These are phyloP conservation scores for Parastagonospora avenae DNA, from an alignment of 2,329 filamentous ascomycete species.

Conservation along the genomic window DNA sequence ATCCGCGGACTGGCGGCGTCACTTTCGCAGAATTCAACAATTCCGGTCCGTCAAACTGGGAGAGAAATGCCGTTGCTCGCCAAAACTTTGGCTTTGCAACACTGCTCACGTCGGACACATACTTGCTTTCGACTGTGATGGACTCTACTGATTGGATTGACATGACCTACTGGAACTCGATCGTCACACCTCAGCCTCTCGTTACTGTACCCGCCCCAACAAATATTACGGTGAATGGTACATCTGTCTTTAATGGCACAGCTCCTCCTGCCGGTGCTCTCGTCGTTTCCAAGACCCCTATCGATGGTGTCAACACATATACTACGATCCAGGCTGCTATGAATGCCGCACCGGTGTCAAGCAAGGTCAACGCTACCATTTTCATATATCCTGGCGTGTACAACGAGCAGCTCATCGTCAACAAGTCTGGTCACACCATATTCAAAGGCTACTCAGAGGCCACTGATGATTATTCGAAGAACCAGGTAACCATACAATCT, in stretches of 20 bases:
- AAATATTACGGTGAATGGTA: constrained; percentile 29
- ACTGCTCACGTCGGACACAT: constrained; percentile 45
- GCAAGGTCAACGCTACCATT: constrained; percentile 45
- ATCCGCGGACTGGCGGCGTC: constrained; percentile 56
- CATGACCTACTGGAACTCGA: constrained; percentile 47
- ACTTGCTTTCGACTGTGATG: constrained; percentile 40
- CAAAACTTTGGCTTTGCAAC: constrained; percentile 41
- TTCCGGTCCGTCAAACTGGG: constrained; percentile 51
- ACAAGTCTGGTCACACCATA: constrained; percentile 47
- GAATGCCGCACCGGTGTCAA: constrained; percentile 42
- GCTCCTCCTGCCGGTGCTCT: constrained; percentile 44
- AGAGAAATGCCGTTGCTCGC: constrained; percentile 44
- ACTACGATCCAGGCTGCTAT: constrained; percentile 46
- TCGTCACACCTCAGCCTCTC: constrained; percentile 39
- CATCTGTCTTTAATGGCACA: constrained; percentile 39
- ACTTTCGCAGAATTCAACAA: constrained; percentile 65
- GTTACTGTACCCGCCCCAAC: constrained; percentile 15
- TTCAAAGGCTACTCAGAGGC: constrained; percentile 47
- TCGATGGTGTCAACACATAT: constrained; percentile 43
- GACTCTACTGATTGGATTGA: constrained; percentile 48
- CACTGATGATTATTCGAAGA: constrained; percentile 46
- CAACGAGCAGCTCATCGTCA: constrained; percentile 47
- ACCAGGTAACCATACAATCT: constrained; percentile 45
- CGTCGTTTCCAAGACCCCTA: constrained; percentile 47
- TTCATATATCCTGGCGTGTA: constrained; percentile 51